Base-by-base conservation (phyloP, 306 rosid species). In the Quercus berberidifolia region DNA sequence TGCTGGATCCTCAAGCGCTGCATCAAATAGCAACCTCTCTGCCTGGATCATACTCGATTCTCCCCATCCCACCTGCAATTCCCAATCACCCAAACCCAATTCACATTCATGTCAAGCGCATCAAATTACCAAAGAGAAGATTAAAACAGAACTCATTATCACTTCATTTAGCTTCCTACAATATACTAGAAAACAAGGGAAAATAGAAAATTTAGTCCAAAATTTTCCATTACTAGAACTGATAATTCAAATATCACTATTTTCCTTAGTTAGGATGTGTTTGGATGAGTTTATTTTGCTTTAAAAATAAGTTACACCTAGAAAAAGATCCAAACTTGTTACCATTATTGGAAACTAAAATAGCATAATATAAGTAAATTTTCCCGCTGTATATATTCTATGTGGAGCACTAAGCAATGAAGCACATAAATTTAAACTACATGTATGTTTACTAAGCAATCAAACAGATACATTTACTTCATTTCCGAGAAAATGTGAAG, bases 1-100 rank as follows among this genome's bases (percentile, higher is more conserved):
- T 41, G 98, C 94, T 0, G 94, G 96, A 79, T 95, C 97, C 81
- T 90, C 94, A 59, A 93, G 91, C 58, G 98, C 96, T 68, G 85
- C 85, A n/a, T 60, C 79, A 46, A 87, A 79, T 56, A 89, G 77
- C 88, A 87, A 79, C 71, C 73, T 82, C 71, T 83, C 88, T 6
- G 85, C 86, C 82, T 85, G 82, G 74, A 85, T 89, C 92, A 88
- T 88, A 84, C 84, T 88, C 31, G 92, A 86, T 63, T 88, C 90
- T 51, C 92, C 92, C 92, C 92, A 88, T 82, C 65, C 78, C 73
- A 88, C 90, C 92, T 88, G 78, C 55, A 62, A 58, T 15, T 57
- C 19, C 51, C 11, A 73, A 64, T 18, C 73, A 41, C 46, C 46
- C 46, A 41, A 41, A 75, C 59, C 3, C 38, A 85, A 74, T 49